phyloP scores from a whole-genome alignment of 2,329 filamentous ascomycete species.

The Microcyclosporella mali region DNA sequence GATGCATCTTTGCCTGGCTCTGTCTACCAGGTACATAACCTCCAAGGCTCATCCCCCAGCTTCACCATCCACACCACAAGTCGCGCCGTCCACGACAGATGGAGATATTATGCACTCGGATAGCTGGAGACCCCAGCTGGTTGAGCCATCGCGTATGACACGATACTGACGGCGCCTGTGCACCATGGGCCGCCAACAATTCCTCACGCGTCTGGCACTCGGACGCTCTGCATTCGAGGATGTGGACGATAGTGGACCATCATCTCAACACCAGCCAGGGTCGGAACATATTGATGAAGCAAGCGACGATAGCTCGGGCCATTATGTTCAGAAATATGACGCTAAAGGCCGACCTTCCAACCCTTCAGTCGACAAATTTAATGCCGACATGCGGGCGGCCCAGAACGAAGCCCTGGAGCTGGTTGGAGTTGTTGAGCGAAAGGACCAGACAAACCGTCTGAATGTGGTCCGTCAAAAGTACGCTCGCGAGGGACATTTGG shows the following conservation, averaged over 20 bases:
- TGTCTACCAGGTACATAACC: too few relatives aligned
- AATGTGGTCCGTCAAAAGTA: constrained; percentile 6
- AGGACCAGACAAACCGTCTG: constrained; percentile 14
- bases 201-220: constrained; percentile 29
- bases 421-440: constrained; percentile 43
- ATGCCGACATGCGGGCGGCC: constrained; percentile 37
- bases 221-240: constrained; percentile 40
- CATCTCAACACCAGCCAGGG: not conserved
- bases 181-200: constrained; percentile 28
- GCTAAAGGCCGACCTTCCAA: constrained; percentile 41
- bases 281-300: not conserved
- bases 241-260: constrained; percentile 35
- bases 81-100: too few relatives aligned
- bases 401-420: constrained; percentile 45
- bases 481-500: constrained; percentile 11
- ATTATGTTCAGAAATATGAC: constrained; percentile 38
- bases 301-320: not conserved
- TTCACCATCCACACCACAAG: too few relatives aligned
- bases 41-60: too few relatives aligned
- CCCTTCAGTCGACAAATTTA: constrained; percentile 35
- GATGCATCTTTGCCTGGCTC: too few relatives aligned
- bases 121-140: too few relatives aligned
- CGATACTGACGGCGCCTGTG: too few relatives aligned
- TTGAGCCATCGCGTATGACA: too few relatives aligned
- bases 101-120: too few relatives aligned